A percentile compares a stretch with the other conserved stretches of the same genome.
These are phyloP conservation scores for Clohesyomyces aquaticus DNA, from an alignment of 495 filamentous ascomycete species.

Conservation along the genomic window DNA sequence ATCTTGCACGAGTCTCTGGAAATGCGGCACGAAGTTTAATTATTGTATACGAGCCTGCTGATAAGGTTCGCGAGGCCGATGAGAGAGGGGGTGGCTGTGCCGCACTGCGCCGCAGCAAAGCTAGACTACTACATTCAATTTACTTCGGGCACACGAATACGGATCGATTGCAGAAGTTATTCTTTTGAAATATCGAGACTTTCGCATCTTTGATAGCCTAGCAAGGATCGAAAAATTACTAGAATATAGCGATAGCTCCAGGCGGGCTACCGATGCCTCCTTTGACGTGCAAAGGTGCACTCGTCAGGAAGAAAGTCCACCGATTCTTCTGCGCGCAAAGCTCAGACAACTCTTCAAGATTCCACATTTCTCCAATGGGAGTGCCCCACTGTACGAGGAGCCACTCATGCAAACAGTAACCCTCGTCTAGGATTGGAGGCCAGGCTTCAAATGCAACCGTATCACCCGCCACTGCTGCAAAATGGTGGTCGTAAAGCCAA, in stretches of 20 bases:
- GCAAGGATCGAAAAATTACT: too few species aligned
- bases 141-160: too few species aligned
- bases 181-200: too few species aligned
- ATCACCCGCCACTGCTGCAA: conserved; percentile 59
- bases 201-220: too few species aligned
- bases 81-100: too few species aligned
- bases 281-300: conserved; percentile 58
- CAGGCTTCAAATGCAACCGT: conserved; percentile 54
- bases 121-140: too few species aligned
- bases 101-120: too few species aligned
- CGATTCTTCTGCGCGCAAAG: conserved; percentile 52
- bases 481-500: conserved; percentile 61
- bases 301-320: conserved; percentile 60
- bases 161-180: too few species aligned
- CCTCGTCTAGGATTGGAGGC: conserved; percentile 41
- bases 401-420: conserved; percentile 55
- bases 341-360: conserved; percentile 55
- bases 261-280: conserved; percentile 53
- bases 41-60: too few species aligned
- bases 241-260: conserved; percentile 38
- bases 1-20: too few species aligned
- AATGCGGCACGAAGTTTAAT: too few species aligned
- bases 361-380: conserved; percentile 64
- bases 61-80: too few species aligned
- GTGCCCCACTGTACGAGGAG: conserved; percentile 59